Conservation (phyloP, 177 flowering plant species). For the Vitis hybrid region DNA sequence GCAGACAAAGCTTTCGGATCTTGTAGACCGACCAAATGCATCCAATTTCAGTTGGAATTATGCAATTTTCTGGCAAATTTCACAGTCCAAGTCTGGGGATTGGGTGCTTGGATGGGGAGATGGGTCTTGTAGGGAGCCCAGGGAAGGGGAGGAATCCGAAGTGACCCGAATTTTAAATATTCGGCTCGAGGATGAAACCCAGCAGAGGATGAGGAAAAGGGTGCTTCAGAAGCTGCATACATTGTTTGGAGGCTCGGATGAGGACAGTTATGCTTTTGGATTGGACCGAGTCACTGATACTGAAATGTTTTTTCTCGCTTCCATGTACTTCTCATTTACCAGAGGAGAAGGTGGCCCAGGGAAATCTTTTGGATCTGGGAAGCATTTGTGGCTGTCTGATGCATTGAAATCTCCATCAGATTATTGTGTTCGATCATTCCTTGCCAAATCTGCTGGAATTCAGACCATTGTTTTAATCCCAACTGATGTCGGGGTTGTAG, state of each 20-base stretch:
- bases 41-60: constrained; percentile 85
- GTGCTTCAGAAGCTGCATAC: constrained; percentile 77
- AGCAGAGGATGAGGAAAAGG: constrained; percentile 78
- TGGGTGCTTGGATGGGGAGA: constrained; percentile 85
- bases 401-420: constrained; percentile 33
- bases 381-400: constrained; percentile 56
- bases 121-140: constrained; percentile 90
- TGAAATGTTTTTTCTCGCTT: constrained; percentile 71
- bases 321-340: constrained; percentile 74
- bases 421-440: constrained; percentile 59
- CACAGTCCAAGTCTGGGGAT: constrained; percentile 71
- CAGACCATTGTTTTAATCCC: constrained; percentile 66
- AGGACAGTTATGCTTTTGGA: constrained; percentile 57
- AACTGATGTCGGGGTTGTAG: constrained; percentile 66
- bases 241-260: constrained; percentile 56
- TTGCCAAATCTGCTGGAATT: constrained; percentile 61
- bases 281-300: constrained; percentile 69
- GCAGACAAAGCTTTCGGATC: constrained; percentile 84
- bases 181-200: constrained; percentile 48
- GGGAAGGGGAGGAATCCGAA: constrained; percentile 68
- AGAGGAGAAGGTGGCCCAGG: constrained; percentile 71
- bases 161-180: constrained; percentile 25
- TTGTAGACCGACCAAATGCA: constrained; percentile 68
- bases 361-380: constrained; percentile 46
- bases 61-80: constrained; percentile 92